Evolutionary conservation across 2,329 filamentous ascomycete species (phyloP).

Genomic region (Tolypocladium ovalisporum): DNA sequence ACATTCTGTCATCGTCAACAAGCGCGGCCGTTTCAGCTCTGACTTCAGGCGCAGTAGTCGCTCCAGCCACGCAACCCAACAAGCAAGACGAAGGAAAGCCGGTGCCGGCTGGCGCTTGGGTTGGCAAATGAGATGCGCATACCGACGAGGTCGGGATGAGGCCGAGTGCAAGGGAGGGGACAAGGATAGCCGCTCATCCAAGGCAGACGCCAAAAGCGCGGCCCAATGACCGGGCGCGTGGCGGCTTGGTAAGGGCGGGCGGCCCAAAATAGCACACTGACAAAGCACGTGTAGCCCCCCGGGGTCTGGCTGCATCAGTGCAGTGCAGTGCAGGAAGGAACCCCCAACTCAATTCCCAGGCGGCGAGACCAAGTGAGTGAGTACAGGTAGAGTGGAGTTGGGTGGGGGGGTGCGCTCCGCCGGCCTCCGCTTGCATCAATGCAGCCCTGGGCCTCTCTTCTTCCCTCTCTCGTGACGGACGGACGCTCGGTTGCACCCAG

Average conservation of each 20-base stretch:
- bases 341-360: conserved; percentile 2
- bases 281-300: conserved; percentile 3
- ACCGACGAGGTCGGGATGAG: not conserved
- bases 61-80: not conserved
- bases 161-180: not conserved
- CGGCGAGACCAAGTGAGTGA: not conserved
- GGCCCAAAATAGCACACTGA: conserved; percentile 3
- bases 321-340: not conserved
- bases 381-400: not conserved
- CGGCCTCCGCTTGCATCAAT: not conserved
- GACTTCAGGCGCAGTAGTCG: not conserved
- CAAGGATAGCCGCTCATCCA: not conserved
- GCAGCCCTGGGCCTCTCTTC: not conserved
- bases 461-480: not conserved
- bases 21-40: not conserved
- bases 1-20: not conserved
- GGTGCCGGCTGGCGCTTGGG: not conserved
- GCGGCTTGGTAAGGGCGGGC: conserved; percentile 1
- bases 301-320: not conserved
- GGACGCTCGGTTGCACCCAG: not conserved
- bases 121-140: not conserved
- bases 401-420: not conserved
- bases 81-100: not conserved
- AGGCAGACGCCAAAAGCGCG: not conserved
- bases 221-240: not conserved